Evolutionary conservation across 2,329 filamentous ascomycete species (phyloP).

Genomic region (Penicillium sp.): DNA sequence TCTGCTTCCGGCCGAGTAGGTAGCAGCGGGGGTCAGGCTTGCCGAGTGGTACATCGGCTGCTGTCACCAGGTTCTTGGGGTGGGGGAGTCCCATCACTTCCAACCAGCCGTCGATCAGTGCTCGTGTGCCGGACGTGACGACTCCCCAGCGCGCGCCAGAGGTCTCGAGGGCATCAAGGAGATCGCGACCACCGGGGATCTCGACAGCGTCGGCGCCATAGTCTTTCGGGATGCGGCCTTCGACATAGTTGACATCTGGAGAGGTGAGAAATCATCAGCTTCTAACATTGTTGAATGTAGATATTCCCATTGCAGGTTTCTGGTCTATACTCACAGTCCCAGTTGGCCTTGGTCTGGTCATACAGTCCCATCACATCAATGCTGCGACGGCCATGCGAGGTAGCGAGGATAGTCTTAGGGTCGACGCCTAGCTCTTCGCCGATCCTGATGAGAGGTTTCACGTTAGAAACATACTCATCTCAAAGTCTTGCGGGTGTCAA

Average conservation of each 20-base stretch:
- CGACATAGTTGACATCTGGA: slow-evolving; percentile 75
- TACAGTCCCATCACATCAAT: slow-evolving; percentile 83
- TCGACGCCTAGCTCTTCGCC: slow-evolving; percentile 82
- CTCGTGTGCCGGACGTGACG: slow-evolving; percentile 69
- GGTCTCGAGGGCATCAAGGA: slow-evolving; percentile 68
- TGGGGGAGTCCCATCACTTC: slow-evolving; percentile 64
- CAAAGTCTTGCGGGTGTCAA: neutral
- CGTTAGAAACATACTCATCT: neutral
- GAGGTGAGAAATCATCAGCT: neutral
- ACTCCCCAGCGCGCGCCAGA: slow-evolving; percentile 77
- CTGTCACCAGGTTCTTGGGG: slow-evolving; percentile 69
- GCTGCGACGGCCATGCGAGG: slow-evolving; percentile 84
- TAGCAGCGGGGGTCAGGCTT: slow-evolving; percentile 81
- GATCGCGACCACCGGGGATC: slow-evolving; percentile 76
- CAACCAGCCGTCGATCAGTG: slow-evolving; percentile 72
- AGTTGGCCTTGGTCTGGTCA: slow-evolving; percentile 82
- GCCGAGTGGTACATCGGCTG: slow-evolving; percentile 72
- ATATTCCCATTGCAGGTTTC: neutral
- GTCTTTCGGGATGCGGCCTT: slow-evolving; percentile 73
- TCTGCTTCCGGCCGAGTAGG: slow-evolving; percentile 63
- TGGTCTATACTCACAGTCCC: slow-evolving; percentile 72
- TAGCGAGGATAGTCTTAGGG: slow-evolving; percentile 81
- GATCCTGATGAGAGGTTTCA: slow-evolving; percentile 32
- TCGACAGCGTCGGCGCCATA: slow-evolving; percentile 79
- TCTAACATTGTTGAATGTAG: neutral